Base-by-base conservation (phyloP, 2,329 filamentous ascomycete species). In the Aureobasidium vineae region DNA sequence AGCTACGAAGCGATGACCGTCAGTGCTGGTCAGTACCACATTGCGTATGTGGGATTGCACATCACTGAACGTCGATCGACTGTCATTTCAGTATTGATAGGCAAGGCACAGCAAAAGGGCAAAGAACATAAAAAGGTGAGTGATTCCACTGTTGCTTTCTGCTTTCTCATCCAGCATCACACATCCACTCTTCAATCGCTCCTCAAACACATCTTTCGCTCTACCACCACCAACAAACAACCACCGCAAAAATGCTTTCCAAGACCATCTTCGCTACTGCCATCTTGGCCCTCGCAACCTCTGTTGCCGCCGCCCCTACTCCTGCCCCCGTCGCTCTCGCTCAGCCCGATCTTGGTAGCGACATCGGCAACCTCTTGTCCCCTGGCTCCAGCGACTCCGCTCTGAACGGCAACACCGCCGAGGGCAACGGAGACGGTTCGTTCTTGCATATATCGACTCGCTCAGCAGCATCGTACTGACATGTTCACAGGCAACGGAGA, bases 41-140 rank as follows among this genome's bases (percentile, higher is more conserved):
- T 63, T 63, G 59, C 59, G 59, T 63, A 63, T 63, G 59, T 63
- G 59, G 45, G 23, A 50, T 50, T 40, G 59, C 59, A 63, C 59
- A 63, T 63, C 59, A 50, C n/a, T 26, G 43, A 38, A 21, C 33
- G 45, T 49, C 45, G 43, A 49, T 50, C 59, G 23, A 40, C 23
- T 49, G 31, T 28, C 56, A 36, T 47, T 23, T 36, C 11, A 56
- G 21, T 33, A 56, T 41, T 23, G 33, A 26, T 33, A 11, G 16
- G 21, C 38, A 43, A 13, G 31, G 11, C 23, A 28, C 47, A 50
- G 43, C 47, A 19, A 8, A 28, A 1, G 52, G 41, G 15, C 38
- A n/a, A 40, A 40, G 15, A 36, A 47, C 56, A 47, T 43, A 60
- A 50, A 40, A 63, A 40, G 59, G 16, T 11, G 10, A 26, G 13